Percentiles rank a stretch among this genome's conserved stretches.
phyloP scores from a whole-genome alignment of 768 basidiomycete genomes.

The Lactarius evosmus region DNA sequence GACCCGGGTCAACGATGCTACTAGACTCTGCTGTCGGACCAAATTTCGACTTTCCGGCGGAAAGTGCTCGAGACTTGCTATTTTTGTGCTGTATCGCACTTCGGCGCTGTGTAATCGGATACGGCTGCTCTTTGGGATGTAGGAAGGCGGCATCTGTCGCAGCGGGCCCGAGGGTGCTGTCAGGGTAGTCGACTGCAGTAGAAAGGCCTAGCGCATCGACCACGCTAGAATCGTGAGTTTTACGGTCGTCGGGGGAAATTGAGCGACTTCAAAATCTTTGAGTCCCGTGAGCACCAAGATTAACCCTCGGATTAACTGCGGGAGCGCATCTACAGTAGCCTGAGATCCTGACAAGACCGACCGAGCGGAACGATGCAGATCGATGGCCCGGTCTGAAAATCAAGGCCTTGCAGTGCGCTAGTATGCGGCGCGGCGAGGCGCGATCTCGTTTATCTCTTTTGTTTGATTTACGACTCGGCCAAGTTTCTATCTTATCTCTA shows the following conservation, averaged over 20 bases:
- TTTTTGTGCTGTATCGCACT: not conserved
- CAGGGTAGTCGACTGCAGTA: not conserved
- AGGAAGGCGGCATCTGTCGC: not conserved
- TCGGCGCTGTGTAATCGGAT: not conserved
- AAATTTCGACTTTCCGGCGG: not conserved
- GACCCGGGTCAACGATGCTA: not conserved
- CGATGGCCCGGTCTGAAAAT: too few species aligned
- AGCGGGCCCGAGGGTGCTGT: not conserved
- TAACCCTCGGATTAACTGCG: too few species aligned
- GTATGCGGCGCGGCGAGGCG: too few species aligned
- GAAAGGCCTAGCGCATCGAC: not conserved
- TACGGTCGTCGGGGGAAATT: not conserved
- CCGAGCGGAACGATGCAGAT: too few species aligned
- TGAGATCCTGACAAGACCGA: too few species aligned
- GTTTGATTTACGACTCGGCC: too few species aligned
- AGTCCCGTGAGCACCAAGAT: slow-evolving; percentile 7
- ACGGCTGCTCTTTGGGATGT: not conserved
- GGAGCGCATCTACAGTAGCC: too few species aligned
- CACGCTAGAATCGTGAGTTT: not conserved
- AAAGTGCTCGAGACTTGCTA: too few species aligned
- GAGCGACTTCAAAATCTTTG: not conserved
- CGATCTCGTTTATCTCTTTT: too few species aligned
- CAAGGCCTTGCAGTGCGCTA: too few species aligned
- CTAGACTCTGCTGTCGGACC: not conserved
- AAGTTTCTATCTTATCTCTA: too few species aligned